Evolutionary conservation across 75 land plant species (phyloP).

Genomic region (Ceratopteris richardii): DNA sequence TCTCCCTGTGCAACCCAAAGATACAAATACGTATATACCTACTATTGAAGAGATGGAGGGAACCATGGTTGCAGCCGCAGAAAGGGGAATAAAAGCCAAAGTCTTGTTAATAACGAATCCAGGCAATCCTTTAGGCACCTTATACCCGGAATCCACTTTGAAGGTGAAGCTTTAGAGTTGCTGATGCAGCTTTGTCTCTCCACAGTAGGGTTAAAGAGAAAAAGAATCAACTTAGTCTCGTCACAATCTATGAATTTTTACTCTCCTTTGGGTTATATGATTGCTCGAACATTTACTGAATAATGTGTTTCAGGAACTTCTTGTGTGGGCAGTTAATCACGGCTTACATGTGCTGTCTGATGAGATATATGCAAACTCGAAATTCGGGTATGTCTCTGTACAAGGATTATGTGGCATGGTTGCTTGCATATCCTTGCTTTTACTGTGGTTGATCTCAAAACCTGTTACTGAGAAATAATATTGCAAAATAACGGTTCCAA

Average conservation of each 20-base stretch:
- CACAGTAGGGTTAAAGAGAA: too few species aligned
- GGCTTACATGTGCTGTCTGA: conserved; percentile 36
- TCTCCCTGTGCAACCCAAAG: conserved; percentile 31
- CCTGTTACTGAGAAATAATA: too few species aligned
- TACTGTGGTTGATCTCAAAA: too few species aligned
- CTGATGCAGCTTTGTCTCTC: too few species aligned
- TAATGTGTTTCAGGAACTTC: conserved; percentile 20
- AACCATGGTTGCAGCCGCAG: conserved; percentile 21
- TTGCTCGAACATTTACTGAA: too few species aligned
- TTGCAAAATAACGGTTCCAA: too few species aligned
- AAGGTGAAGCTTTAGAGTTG: conserved; percentile 26
- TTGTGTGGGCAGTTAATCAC: conserved; percentile 31
- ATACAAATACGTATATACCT: conserved; percentile 31
- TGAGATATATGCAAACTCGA: conserved; percentile 41
- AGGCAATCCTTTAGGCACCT: conserved; percentile 37
- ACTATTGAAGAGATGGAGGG: conserved; percentile 35
- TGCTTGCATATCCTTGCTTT: neutral
- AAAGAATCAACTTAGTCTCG: too few species aligned
- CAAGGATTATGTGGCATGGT: neutral
- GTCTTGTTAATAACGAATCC: conserved; percentile 35
- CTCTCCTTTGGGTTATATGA: too few species aligned
- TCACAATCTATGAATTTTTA: too few species aligned
- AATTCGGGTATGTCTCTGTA: conserved; percentile 28
- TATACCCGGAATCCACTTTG: conserved; percentile 34
- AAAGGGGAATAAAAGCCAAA: conserved; percentile 16